These are phyloP conservation scores for Cyclanthera cordifolia DNA, from an alignment of 306 rosid genomes.

Conservation along the genomic window DNA sequence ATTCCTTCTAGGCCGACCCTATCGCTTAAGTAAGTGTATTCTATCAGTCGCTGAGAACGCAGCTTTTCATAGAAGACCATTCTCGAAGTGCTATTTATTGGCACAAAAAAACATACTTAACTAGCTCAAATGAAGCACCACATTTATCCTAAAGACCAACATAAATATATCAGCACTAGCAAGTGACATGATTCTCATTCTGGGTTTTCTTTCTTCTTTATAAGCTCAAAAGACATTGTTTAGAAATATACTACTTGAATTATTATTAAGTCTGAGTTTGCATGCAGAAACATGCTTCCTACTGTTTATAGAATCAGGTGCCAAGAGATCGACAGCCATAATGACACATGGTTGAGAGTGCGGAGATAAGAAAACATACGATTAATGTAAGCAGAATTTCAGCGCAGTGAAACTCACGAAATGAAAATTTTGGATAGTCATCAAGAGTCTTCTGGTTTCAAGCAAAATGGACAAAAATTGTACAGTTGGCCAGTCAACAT, in stretches of 20 bases:
- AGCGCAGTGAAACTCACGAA: not conserved
- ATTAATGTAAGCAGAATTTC: not conserved
- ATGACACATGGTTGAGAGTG: not conserved
- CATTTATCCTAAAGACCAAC: not conserved
- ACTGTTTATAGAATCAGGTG: not conserved
- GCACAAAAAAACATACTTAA: not conserved
- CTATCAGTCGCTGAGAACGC: not conserved
- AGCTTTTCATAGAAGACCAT: not conserved
- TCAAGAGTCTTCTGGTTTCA: not conserved
- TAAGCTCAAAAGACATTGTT: not conserved
- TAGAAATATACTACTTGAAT: not conserved
- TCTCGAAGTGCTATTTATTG: not conserved
- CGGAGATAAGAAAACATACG: not conserved
- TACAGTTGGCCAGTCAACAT: conserved; percentile 12
- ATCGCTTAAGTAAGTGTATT: not conserved
- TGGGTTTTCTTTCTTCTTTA: not conserved
- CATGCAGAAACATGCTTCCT: not conserved
- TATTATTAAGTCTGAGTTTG: not conserved
- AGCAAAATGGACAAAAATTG: not conserved
- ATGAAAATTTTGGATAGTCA: not conserved
- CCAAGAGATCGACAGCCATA: not conserved
- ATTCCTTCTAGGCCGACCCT: too few relatives aligned
- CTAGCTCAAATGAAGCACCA: not conserved
- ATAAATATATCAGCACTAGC: not conserved
- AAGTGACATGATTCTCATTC: not conserved